Evolutionary conservation across 1,284 basidiomycete genomes (phyloP).

Genomic region (Tetrapyrgos nigripes): DNA sequence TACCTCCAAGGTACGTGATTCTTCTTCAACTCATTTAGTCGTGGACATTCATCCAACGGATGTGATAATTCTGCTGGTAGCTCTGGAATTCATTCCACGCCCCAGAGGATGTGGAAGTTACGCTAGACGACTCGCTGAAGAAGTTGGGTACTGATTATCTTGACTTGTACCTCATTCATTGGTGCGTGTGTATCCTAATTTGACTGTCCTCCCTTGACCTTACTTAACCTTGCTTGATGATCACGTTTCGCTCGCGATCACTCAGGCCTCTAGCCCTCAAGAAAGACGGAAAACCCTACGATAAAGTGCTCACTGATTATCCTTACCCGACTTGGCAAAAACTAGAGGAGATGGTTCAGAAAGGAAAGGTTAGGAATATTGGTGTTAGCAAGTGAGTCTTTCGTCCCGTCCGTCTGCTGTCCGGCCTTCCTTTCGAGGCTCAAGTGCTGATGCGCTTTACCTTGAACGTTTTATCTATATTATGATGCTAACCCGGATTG

Average conservation of each 20-base stretch:
- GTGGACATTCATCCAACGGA: background rate
- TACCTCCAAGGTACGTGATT: conserved; percentile 50
- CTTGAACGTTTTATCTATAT: background rate
- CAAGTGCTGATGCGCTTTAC: too few relatives aligned
- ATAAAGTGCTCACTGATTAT: conserved; percentile 71
- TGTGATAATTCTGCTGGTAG: conserved; percentile 33
- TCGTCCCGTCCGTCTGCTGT: too few relatives aligned
- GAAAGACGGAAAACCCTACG: conserved; percentile 58
- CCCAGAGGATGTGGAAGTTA: conserved; percentile 69
- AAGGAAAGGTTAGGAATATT: conserved; percentile 84
- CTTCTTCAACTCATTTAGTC: background rate
- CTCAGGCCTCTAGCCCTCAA: conserved; percentile 78
- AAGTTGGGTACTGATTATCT: conserved; percentile 79
- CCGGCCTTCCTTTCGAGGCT: too few relatives aligned
- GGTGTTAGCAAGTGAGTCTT: conserved; percentile 79
- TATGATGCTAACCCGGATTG: too few relatives aligned
- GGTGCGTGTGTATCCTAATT: conserved; percentile 59
- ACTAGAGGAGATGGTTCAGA: conserved; percentile 80
- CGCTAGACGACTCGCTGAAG: conserved; percentile 71
- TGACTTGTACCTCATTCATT: conserved; percentile 85
- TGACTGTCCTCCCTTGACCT: conserved; percentile 22
- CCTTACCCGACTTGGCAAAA: conserved; percentile 86
- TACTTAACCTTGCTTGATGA: too few relatives aligned
- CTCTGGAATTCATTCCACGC: conserved; percentile 76
- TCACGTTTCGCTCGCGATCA: too few relatives aligned